Conservation (phyloP, 1,284 basidiomycete species). For the Tilletia horrida region DNA sequence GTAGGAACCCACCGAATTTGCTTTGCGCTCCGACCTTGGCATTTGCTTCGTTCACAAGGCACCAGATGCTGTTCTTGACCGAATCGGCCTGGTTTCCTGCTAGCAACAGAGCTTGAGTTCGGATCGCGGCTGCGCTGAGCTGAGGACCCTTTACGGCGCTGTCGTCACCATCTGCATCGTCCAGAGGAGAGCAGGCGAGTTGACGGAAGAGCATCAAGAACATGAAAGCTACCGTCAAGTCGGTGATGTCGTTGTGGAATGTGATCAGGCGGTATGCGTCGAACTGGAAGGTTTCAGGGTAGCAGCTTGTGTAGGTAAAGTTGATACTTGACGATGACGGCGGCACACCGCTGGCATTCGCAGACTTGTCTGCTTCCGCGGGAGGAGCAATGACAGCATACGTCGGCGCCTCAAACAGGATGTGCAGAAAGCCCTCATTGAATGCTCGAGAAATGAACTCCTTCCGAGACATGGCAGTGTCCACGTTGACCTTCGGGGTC, state of each 20-base stretch:
- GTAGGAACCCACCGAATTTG: conserved; percentile 4
- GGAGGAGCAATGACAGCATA: conserved; percentile 47
- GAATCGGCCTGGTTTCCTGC: conserved; percentile 33
- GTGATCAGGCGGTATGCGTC: conserved; percentile 71
- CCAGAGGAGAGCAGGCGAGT: conserved; percentile 59
- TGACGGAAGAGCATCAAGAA: conserved; percentile 76
- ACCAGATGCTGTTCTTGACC: conserved; percentile 70
- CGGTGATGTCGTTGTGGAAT: conserved; percentile 70
- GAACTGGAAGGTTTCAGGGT: conserved; percentile 72
- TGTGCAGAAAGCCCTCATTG: conserved; percentile 67
- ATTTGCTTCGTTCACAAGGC: conserved; percentile 64
- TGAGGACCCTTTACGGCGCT: not conserved
- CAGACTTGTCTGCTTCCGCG: not conserved
- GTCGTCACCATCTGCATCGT: conserved; percentile 57
- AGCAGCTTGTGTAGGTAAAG: conserved; percentile 34
- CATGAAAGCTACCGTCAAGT: conserved; percentile 74
- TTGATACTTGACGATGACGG: conserved; percentile 35
- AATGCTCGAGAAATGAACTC: conserved; percentile 59
- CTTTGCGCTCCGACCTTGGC: conserved; percentile 22
- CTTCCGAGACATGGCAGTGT: conserved; percentile 33
- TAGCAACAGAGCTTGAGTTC: conserved; percentile 24
- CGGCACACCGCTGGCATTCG: not conserved
- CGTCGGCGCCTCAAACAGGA: conserved; percentile 66
- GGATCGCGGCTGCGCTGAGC: conserved; percentile 18
- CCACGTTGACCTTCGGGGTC: not conserved